These are phyloP conservation scores for Russula compacta DNA, from an alignment of 768 basidiomycete genomes.

Conservation along the genomic window DNA sequence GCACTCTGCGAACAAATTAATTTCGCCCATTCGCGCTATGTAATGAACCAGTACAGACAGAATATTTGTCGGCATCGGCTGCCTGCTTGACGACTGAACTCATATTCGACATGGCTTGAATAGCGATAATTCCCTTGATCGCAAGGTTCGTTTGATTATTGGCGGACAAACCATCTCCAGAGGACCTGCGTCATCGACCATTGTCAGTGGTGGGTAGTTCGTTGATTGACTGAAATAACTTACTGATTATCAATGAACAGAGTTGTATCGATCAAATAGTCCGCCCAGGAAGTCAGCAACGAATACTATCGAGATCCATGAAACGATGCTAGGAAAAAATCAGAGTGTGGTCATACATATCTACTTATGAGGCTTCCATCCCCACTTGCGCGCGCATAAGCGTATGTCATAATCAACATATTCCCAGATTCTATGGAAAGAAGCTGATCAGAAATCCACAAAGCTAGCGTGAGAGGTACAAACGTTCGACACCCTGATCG, in stretches of 20 bases:
- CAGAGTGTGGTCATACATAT: conserved; percentile 14
- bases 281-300: conserved; percentile 27
- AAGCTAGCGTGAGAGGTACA: neutral
- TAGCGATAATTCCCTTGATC: conserved; percentile 62
- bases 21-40: neutral
- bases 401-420: conserved; percentile 30
- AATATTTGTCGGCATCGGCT: conserved; percentile 21
- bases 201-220: conserved; percentile 23
- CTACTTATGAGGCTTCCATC: conserved; percentile 22
- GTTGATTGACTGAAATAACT: conserved; percentile 40
- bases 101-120: conserved; percentile 54
- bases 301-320: conserved; percentile 18
- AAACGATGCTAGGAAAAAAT: neutral
- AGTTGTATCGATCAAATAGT: conserved; percentile 29
- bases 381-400: conserved; percentile 24
- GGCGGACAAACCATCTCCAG: conserved; percentile 3
- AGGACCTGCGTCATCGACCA: conserved; percentile 7
- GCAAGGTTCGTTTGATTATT: conserved; percentile 62
- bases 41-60: conserved; percentile 17
- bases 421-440: conserved; percentile 24
- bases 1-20: conserved; percentile 1
- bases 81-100: conserved; percentile 24
- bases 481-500: conserved; percentile 11
- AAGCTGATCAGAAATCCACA: neutral
- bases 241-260: conserved; percentile 47